Evolutionary conservation across 805 yeast species (phyloP).

Genomic region (Wickerhamiella hasegawae): DNA sequence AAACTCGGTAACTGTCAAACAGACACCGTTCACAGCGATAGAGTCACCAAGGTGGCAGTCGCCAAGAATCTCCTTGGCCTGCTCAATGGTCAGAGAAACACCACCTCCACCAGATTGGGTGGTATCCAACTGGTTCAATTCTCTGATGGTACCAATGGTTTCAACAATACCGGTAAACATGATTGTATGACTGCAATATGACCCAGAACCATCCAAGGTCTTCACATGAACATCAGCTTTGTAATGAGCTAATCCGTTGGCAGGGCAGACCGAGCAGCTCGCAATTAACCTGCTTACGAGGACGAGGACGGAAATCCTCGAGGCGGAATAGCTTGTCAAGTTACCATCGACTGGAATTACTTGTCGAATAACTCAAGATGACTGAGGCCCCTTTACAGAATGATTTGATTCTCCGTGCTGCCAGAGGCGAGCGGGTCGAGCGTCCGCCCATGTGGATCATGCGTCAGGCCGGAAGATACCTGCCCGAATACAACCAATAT

Average conservation of each 20-base stretch:
- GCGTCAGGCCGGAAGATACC: slow-evolving; percentile 18
- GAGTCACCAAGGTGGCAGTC: slow-evolving; percentile 93
- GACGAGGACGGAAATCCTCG: too few species aligned
- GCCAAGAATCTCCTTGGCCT: slow-evolving; percentile 42
- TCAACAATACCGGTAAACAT: slow-evolving; percentile 97
- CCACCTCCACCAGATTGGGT: slow-evolving; percentile 55
- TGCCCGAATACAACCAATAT: slow-evolving; percentile 80
- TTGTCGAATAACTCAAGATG: neutral
- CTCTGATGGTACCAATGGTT: slow-evolving; percentile 48
- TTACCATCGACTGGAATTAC: neutral
- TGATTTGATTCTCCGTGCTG: slow-evolving; percentile 84
- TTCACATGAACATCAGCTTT: too few species aligned
- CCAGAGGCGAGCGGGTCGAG: slow-evolving; percentile 77
- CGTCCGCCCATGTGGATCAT: slow-evolving; percentile 71
- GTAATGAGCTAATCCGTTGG: too few species aligned
- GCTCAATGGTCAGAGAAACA: slow-evolving; percentile 47
- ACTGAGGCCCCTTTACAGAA: slow-evolving; percentile 67
- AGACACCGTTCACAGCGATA: slow-evolving; percentile 74
- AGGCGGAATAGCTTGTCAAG: neutral
- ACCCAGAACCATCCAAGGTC: too few species aligned
- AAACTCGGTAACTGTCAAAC: slow-evolving; percentile 85
- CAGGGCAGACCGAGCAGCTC: too few species aligned
- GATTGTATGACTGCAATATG: neutral
- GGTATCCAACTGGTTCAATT: slow-evolving; percentile 31
- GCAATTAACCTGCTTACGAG: too few species aligned